These are phyloP conservation scores for Gynochthodes officinalis DNA, from an alignment of 257 asterid genomes.

Conservation along the genomic window DNA sequence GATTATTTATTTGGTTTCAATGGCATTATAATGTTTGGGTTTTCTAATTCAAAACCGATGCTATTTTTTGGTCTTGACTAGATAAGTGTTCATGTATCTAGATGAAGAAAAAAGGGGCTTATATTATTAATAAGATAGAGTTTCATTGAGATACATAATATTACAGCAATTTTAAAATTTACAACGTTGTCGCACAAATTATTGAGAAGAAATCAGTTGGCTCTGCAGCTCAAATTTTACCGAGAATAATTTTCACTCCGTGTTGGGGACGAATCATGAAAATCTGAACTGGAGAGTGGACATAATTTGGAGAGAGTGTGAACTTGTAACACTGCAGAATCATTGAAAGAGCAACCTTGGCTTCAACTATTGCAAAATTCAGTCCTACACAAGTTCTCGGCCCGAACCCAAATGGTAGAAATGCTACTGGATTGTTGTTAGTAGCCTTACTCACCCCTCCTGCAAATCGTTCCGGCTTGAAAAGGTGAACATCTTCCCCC, in stretches of 20 bases:
- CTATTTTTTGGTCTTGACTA: too few species aligned
- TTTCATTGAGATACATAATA: too few species aligned
- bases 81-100: too few species aligned
- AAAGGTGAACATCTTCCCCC: constrained; percentile 60
- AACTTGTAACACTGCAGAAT: constrained; percentile 52
- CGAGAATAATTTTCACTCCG: constrained; percentile 51
- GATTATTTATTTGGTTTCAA: too few species aligned
- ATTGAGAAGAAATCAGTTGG: neutral
- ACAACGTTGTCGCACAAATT: too few species aligned
- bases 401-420: constrained; percentile 64
- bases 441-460: constrained; percentile 40
- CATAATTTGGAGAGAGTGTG: constrained; percentile 41
- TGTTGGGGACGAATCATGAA: constrained; percentile 56
- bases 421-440: constrained; percentile 41
- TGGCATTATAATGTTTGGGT: too few species aligned
- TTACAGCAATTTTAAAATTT: too few species aligned
- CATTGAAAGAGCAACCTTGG: constrained; percentile 57
- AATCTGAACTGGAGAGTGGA: constrained; percentile 56
- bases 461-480: constrained; percentile 56
- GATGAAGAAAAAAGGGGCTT: too few species aligned
- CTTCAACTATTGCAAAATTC: constrained; percentile 51
- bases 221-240: constrained; percentile 26
- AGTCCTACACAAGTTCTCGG: constrained; percentile 68
- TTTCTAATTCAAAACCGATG: too few species aligned
- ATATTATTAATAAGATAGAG: too few species aligned